phyloP scores from a whole-genome alignment of 2,329 filamentous ascomycete genomes.

The Trichoderma sp. region DNA sequence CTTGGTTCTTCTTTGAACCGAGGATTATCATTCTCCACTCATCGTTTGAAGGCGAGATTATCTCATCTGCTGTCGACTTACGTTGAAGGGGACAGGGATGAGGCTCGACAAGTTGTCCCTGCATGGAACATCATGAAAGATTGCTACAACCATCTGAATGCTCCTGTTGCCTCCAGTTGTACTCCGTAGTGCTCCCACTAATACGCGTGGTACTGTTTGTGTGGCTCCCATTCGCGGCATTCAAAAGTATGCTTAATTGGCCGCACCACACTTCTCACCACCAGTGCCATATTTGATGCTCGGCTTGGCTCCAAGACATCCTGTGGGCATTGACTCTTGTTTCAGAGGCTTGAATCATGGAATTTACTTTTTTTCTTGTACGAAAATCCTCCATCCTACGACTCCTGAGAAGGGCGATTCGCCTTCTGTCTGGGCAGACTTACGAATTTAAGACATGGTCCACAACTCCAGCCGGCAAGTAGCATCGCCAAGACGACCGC shows the following conservation, averaged over 20 bases:
- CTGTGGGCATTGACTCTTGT: not conserved
- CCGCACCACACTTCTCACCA: not conserved
- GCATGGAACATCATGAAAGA: not conserved
- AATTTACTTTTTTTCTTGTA: not conserved
- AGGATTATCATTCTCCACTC: not conserved
- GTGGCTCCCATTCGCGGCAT: not conserved
- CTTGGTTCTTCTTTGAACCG: not conserved
- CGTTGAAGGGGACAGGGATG: not conserved
- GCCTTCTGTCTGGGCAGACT: not conserved
- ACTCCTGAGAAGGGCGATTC: not conserved
- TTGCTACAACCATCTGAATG: not conserved
- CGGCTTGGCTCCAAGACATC: not conserved
- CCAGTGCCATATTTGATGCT: not conserved
- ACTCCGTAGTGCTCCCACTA: not conserved
- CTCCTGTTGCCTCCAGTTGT: not conserved
- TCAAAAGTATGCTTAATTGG: slow-evolving; percentile 21
- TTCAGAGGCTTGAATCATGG: not conserved
- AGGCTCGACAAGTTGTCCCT: not conserved
- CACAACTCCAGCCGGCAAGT: not conserved
- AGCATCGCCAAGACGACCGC: slow-evolving; percentile 5
- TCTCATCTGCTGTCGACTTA: not conserved
- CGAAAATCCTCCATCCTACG: not conserved
- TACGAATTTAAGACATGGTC: slow-evolving; percentile 5
- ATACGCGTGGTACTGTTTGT: not conserved
- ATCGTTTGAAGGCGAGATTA: not conserved